Conservation (phyloP, 306 rosid genomes). For the Cucumis melo region DNA sequence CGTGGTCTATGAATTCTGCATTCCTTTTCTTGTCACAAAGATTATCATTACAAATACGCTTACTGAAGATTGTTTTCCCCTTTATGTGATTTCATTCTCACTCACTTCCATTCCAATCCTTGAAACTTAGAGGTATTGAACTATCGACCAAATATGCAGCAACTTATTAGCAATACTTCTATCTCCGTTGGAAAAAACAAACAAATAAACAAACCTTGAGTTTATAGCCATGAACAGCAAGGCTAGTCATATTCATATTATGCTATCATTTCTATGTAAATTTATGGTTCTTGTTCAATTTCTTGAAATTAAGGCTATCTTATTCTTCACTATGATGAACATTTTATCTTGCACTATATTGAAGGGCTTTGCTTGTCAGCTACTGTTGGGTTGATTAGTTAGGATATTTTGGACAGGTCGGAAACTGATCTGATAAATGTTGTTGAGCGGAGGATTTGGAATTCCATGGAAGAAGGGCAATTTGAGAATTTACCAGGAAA, state of each 20-base stretch:
- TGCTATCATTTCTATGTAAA: background rate
- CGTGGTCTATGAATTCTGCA: background rate
- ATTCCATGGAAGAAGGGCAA: constrained; percentile 89
- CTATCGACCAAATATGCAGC: background rate
- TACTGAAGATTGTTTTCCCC: background rate
- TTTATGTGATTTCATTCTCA: background rate
- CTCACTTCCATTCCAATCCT: background rate
- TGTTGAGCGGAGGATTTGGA: constrained; percentile 92
- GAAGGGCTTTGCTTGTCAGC: background rate
- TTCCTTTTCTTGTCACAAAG: background rate
- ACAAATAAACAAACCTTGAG: background rate
- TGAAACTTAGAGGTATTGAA: background rate
- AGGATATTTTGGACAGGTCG: constrained; percentile 35
- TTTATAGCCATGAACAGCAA: background rate
- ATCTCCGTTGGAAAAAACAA: background rate
- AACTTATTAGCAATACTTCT: background rate
- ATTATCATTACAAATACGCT: background rate
- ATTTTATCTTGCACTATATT: background rate
- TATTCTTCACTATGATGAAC: background rate
- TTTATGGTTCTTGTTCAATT: background rate
- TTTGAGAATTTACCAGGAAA: constrained; percentile 85
- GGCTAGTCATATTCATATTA: background rate
- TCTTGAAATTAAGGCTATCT: background rate
- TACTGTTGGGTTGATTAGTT: background rate
- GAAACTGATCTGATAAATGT: constrained; percentile 75